Conservation (phyloP, 148 eudicot species). For the Beta vulgaris region DNA sequence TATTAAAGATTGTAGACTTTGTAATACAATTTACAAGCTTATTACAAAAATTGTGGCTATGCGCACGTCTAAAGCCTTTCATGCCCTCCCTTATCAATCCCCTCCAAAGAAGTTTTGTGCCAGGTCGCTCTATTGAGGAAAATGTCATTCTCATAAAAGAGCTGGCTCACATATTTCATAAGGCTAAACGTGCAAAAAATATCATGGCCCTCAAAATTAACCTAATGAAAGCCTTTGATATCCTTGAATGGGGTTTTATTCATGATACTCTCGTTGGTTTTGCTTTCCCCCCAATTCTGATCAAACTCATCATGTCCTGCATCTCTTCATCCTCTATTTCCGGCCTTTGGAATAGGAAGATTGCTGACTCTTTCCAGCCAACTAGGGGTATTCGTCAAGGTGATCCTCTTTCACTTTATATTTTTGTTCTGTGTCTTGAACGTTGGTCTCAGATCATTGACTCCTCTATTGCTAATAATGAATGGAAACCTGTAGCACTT, state of each 20-base stretch:
- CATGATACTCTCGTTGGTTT: not conserved
- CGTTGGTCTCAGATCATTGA: not conserved
- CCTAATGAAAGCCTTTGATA: not conserved
- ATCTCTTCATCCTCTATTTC: not conserved
- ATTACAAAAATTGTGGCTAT: not conserved
- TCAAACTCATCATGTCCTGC: not conserved
- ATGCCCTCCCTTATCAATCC: not conserved
- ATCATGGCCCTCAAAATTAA: not conserved
- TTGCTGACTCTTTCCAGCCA: not conserved
- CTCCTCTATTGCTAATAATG: rapidly evolving
- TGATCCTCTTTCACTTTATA: not conserved
- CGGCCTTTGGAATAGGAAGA: not conserved
- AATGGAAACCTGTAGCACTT: not conserved
- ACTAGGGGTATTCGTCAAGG: not conserved
- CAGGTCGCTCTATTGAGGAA: not conserved
- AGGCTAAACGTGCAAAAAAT: not conserved
- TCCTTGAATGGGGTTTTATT: not conserved
- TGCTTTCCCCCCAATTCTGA: not conserved
- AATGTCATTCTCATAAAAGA: not conserved
- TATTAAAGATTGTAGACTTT: too few species aligned
- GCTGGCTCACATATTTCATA: not conserved
- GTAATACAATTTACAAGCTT: not conserved
- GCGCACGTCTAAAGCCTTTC: not conserved
- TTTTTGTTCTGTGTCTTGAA: not conserved
- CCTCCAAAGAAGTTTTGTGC: not conserved